Evolutionary conservation across 352 stramenopile species (phyloP), one percentile per base, ranked within the genome.

Genomic region (Plasmopara muralis): DNA sequence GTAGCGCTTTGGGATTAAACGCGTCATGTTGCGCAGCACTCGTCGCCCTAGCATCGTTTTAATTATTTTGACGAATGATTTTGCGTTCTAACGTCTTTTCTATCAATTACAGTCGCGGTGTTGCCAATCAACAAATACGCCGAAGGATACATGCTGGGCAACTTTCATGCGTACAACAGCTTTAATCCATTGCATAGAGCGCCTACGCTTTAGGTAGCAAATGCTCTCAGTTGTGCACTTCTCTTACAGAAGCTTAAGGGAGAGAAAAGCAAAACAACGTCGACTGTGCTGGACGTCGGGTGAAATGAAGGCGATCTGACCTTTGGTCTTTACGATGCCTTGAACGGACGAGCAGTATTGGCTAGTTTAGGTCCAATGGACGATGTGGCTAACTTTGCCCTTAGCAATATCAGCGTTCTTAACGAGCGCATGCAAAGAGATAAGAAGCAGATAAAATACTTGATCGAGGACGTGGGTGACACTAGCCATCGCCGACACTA

Each of bases 291-390:
- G n/a, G 83, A 89, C 60, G 67, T 93, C 56, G 80, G 83, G 31
- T 91, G 83, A 56, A 90, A 93, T 48, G 83, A 93, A 85, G 80
- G 78, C 20, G 72, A 92, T 45, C 66, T 92, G 41, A 92, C 78
- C 0, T 71, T 87, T 25, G 78, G 74, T 0, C 53, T 92, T 4
- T 88, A 82, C 55, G 55, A 85, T n/a, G 68, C 64, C 16, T 59
- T 92, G 4, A 66, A 66, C 39, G 65, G 71, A n/a, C 44, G 35
- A 5, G 43, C 49, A n/a, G 16, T 13, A n/a, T 51, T 64, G 6
- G 35, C 30, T n/a, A 41, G 46, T 37, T 45, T 39, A 4, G 50
- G 40, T 6, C 42, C 65, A 34, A 56, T 62, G 1, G 59, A 67
- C 2, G 70, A 79, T 25, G 63, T 86, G 5, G 33, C 55, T 13